These are phyloP conservation scores for Ascocoryne sarcoides DNA, from an alignment of 2,329 filamentous ascomycete species.

Conservation along the genomic window DNA sequence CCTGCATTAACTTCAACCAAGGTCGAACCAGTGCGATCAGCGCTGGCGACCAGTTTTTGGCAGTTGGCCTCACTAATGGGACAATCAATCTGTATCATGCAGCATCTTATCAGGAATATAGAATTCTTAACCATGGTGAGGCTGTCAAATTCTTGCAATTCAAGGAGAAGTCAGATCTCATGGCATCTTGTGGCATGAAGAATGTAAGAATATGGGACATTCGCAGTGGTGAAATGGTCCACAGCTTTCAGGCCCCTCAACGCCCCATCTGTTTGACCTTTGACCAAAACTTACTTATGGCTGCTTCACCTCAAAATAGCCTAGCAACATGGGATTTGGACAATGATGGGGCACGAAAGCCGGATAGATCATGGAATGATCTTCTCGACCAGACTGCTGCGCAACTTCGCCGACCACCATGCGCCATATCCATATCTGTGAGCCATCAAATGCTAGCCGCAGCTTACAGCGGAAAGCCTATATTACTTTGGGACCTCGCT, in stretches of 20 bases:
- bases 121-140: slow-evolving; percentile 25
- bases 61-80: slow-evolving; percentile 20
- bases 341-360: slow-evolving; percentile 9
- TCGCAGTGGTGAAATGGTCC: slow-evolving; percentile 16
- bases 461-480: slow-evolving; percentile 26
- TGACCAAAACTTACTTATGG: slow-evolving; percentile 22
- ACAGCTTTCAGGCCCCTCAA: slow-evolving; percentile 21
- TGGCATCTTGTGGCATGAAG: slow-evolving; percentile 28
- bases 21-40: slow-evolving; percentile 11
- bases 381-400: slow-evolving; percentile 4
- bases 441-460: slow-evolving; percentile 29
- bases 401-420: slow-evolving; percentile 14
- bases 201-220: slow-evolving; percentile 28
- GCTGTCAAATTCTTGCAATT: slow-evolving; percentile 28
- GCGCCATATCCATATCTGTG: slow-evolving; percentile 24
- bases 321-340: slow-evolving; percentile 25
- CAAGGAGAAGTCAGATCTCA: slow-evolving; percentile 21
- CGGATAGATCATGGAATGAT: slow-evolving; percentile 21
- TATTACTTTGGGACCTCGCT: slow-evolving; percentile 31
- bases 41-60: slow-evolving; percentile 16
- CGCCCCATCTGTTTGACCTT: slow-evolving; percentile 23
- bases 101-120: slow-evolving; percentile 22
- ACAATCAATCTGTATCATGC: slow-evolving; percentile 18
- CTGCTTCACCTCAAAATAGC: slow-evolving; percentile 24
- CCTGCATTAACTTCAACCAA: slow-evolving; percentile 14